These are phyloP conservation scores for Lecanicillium sp. DNA, from an alignment of 2,329 filamentous ascomycete species.

Conservation along the genomic window DNA sequence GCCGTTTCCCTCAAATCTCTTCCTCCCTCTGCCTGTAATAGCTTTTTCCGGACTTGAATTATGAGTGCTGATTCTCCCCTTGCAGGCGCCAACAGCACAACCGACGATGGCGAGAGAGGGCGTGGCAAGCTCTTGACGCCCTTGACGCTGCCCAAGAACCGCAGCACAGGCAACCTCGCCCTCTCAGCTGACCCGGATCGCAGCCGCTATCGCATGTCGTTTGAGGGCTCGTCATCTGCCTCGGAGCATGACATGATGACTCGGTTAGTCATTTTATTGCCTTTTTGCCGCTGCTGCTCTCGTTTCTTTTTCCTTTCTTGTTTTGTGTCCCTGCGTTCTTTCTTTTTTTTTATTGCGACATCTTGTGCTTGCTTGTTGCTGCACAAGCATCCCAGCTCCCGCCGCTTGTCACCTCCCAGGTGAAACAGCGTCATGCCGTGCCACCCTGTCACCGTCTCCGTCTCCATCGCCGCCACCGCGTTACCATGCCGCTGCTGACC, in stretches of 20 bases:
- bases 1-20: background rate
- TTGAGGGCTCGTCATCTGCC: conserved; percentile 60
- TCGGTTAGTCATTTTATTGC: conserved; percentile 49
- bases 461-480: no score
- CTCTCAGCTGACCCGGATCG: conserved; percentile 48
- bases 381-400: background rate
- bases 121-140: conserved; percentile 40
- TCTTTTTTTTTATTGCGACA: conserved; percentile 1
- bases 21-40: background rate
- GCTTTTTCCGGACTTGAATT: conserved; percentile 4
- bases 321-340: conserved; percentile 8
- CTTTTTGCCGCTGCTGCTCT: background rate
- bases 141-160: conserved; percentile 55
- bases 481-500: conserved; percentile 23
- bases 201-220: conserved; percentile 64
- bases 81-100: conserved; percentile 6
- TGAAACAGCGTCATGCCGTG: conserved; percentile 9
- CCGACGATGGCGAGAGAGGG: conserved; percentile 33
- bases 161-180: conserved; percentile 57
- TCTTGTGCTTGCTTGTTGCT: background rate
- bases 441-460: background rate
- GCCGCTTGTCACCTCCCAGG: background rate
- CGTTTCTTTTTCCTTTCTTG: background rate
- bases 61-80: conserved; percentile 20
- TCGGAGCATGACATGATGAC: conserved; percentile 64